Percentiles rank a stretch among this genome's conserved stretches.
Evolutionary conservation across 2,329 filamentous ascomycete genomes (phyloP).

Genomic region (Rhinocladiella mackenziei): DNA sequence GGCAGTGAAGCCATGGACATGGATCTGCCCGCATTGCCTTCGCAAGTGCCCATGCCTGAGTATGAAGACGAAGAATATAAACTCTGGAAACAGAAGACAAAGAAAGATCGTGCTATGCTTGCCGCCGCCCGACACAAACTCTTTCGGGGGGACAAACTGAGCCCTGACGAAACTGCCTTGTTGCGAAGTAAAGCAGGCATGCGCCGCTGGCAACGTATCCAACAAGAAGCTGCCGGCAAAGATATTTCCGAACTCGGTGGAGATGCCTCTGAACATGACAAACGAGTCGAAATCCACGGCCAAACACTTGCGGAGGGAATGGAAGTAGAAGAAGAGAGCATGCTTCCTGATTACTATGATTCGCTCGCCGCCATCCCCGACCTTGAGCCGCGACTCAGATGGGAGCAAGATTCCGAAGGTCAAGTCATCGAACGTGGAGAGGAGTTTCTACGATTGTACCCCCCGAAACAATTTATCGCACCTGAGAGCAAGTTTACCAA

Average conservation of each 20-base stretch:
- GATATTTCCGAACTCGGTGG: constrained; percentile 40
- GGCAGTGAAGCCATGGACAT: constrained; percentile 77
- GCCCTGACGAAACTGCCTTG: constrained; percentile 80
- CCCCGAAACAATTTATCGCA: constrained; percentile 68
- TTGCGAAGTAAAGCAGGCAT: constrained; percentile 82
- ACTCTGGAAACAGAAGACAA: constrained; percentile 98
- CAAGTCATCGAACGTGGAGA: constrained; percentile 84
- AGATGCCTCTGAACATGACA: constrained; percentile 36
- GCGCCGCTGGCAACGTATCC: constrained; percentile 78
- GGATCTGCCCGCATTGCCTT: constrained; percentile 67
- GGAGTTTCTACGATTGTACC: constrained; percentile 74
- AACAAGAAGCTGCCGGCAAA: constrained; percentile 60
- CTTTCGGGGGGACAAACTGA: constrained; percentile 79
- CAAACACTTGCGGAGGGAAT: constrained; percentile 94
- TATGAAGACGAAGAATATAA: constrained; percentile 90
- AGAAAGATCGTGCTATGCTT: constrained; percentile 83
- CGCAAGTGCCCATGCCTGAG: constrained; percentile 68
- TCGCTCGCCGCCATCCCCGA: constrained; percentile 81
- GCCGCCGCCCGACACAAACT: constrained; percentile 82
- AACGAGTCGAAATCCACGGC: constrained; percentile 42
- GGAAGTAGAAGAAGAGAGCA: constrained; percentile 76
- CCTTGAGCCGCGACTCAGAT: constrained; percentile 70
- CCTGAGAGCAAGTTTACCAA: constrained; percentile 69
- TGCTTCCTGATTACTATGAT: constrained; percentile 93
- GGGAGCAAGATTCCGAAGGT: constrained; percentile 85